Evolutionary conservation across 2,329 filamentous ascomycete species (phyloP).

Genomic region (Exophiala alcalophila): DNA sequence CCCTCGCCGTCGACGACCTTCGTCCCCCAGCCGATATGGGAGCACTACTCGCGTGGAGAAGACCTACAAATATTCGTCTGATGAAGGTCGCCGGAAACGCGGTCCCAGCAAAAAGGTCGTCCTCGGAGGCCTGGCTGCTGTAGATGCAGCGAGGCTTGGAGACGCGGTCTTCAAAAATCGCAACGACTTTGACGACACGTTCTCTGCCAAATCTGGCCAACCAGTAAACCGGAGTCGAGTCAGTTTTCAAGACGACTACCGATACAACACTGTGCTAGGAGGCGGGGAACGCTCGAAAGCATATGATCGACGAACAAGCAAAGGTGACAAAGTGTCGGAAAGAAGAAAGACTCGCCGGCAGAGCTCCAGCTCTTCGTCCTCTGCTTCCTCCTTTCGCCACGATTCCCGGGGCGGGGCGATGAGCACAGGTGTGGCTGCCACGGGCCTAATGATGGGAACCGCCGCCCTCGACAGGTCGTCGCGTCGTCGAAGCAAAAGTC

Average conservation of each 20-base stretch:
- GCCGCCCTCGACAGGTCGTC: constrained; percentile 24
- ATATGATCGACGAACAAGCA: constrained; percentile 29
- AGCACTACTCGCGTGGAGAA: constrained; percentile 55
- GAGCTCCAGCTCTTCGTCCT: constrained; percentile 24
- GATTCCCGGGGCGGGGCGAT: constrained; percentile 32
- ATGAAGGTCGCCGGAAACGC: constrained; percentile 45
- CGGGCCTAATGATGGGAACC: constrained; percentile 41
- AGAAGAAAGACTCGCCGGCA: constrained; percentile 10
- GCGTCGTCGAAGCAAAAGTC: constrained; percentile 32
- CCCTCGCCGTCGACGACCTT: constrained; percentile 40
- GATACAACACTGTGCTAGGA: constrained; percentile 44
- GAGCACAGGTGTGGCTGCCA: constrained; percentile 37
- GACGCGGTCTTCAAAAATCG: constrained; percentile 52
- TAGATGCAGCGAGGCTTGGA: constrained; percentile 51
- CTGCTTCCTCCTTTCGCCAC: constrained; percentile 9
- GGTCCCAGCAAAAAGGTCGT: constrained; percentile 51
- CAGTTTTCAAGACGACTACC: constrained; percentile 28
- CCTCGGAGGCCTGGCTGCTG: constrained; percentile 52
- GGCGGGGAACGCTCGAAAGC: constrained; percentile 33
- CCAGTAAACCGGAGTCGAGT: constrained; percentile 35
- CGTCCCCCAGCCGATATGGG: constrained; percentile 36
- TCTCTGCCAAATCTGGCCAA: constrained; percentile 56
- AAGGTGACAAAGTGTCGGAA: not conserved
- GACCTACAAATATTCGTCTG: constrained; percentile 56
- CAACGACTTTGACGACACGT: constrained; percentile 59